A percentile compares a stretch with the other conserved stretches of the same genome.
Conservation (phyloP, 306 rosid genomes). For the Fragaria vesca region DNA sequence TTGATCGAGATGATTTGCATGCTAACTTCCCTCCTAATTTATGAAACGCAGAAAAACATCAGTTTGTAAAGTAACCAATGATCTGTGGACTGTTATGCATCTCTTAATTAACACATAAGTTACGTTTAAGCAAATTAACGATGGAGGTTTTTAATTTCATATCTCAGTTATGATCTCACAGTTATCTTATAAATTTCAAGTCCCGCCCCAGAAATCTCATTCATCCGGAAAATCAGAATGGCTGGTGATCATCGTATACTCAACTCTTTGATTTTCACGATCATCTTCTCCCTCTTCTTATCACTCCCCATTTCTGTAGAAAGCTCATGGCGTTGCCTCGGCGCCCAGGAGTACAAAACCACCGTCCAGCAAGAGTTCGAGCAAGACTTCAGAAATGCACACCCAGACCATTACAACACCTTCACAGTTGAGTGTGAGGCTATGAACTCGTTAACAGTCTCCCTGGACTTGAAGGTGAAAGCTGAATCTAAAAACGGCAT, state of each 20-base stretch:
- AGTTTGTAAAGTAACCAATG: background rate
- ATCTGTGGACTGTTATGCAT: background rate
- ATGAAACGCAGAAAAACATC: background rate
- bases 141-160: background rate
- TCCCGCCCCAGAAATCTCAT: background rate
- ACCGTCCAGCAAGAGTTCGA: slow-evolving; percentile 1
- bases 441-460: background rate
- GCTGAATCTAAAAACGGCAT: background rate
- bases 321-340: slow-evolving; percentile 1
- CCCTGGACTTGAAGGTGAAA: background rate
- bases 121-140: background rate
- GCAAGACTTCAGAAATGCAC: background rate
- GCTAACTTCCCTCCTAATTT: background rate
- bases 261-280: background rate
- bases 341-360: background rate
- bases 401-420: background rate
- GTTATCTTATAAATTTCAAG: background rate
- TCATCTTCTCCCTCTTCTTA: background rate
- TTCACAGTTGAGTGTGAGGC: background rate
- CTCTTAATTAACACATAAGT: background rate
- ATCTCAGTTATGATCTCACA: background rate
- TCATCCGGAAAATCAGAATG: background rate
- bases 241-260: background rate
- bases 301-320: slow-evolving; percentile 4
- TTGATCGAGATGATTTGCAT: background rate